Percentiles rank a stretch among this genome's conserved stretches.
Evolutionary conservation across 1,284 basidiomycete genomes (phyloP).

Genomic region (Cryptococcus neoformans): DNA sequence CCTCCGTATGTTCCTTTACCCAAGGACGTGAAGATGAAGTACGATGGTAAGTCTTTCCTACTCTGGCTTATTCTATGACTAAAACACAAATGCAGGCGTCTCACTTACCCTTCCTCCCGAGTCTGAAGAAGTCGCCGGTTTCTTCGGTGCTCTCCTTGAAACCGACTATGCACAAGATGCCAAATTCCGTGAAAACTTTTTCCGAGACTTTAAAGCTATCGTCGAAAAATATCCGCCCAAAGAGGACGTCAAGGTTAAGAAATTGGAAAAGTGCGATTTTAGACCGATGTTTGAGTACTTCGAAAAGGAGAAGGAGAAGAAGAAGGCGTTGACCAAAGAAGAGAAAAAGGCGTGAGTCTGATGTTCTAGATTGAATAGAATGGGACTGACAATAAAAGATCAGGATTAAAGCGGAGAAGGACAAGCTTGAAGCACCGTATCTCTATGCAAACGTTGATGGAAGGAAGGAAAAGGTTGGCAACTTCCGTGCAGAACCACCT

Average conservation of each 20-base stretch:
- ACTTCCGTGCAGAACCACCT: conserved; percentile 97
- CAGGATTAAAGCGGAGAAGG: conserved; percentile 73
- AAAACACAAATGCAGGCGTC: conserved; percentile 58
- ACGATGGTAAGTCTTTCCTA: conserved; percentile 65
- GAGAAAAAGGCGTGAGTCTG: conserved; percentile 72
- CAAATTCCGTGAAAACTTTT: conserved; percentile 94
- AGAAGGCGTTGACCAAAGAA: conserved; percentile 78
- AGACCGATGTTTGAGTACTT: conserved; percentile 91
- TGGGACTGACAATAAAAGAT: background rate
- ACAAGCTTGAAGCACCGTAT: conserved; percentile 79
- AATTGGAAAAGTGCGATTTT: conserved; percentile 87
- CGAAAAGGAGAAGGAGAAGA: conserved; percentile 87
- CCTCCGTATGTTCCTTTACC: conserved; percentile 90
- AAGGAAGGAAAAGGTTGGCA: conserved; percentile 95
- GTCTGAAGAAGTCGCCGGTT: conserved; percentile 95
- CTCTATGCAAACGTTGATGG: conserved; percentile 85
- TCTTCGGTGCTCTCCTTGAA: conserved; percentile 91
- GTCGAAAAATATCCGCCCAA: conserved; percentile 77
- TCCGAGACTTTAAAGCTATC: conserved; percentile 79
- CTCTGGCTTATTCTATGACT: background rate
- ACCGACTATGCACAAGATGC: conserved; percentile 88
- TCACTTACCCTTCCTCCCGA: conserved; percentile 74
- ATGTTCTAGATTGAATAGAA: background rate
- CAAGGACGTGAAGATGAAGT: conserved; percentile 85
- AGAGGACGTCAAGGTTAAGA: conserved; percentile 70